phyloP scores from a whole-genome alignment of 306 rosid genomes.

The Vigna mungo region DNA sequence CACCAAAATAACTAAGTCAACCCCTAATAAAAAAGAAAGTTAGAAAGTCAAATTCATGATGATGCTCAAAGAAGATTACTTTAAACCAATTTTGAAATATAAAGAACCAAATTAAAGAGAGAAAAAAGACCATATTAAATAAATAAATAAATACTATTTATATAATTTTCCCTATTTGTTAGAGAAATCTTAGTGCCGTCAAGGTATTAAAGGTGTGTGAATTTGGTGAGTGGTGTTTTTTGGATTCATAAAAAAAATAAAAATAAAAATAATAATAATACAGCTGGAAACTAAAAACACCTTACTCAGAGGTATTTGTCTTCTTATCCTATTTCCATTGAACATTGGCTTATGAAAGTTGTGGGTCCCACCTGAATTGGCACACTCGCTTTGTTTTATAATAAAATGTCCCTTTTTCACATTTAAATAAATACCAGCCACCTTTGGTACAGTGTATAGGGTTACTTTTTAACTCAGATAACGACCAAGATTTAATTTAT shows the following conservation, averaged over 20 bases:
- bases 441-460: background rate
- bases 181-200: background rate
- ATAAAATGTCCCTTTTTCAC: background rate
- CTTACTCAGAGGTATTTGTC: conserved; percentile 30
- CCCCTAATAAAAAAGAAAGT: too few species aligned
- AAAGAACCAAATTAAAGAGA: too few species aligned
- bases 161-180: too few species aligned
- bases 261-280: background rate
- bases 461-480: too few species aligned
- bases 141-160: too few species aligned
- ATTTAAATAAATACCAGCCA: background rate
- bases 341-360: conserved; percentile 34
- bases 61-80: too few species aligned
- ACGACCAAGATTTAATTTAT: too few species aligned
- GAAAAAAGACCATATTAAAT: too few species aligned
- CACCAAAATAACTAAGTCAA: too few species aligned
- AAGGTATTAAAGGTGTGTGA: too few species aligned
- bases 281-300: conserved; percentile 18
- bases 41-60: too few species aligned
- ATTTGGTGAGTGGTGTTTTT: background rate
- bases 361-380: conserved; percentile 7
- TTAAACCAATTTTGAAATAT: too few species aligned
- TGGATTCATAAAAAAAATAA: background rate
- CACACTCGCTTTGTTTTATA: background rate
- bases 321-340: conserved; percentile 18